Evolutionary conservation across 2,329 filamentous ascomycete species (phyloP).

Genomic region (Claviceps humidiphila): DNA sequence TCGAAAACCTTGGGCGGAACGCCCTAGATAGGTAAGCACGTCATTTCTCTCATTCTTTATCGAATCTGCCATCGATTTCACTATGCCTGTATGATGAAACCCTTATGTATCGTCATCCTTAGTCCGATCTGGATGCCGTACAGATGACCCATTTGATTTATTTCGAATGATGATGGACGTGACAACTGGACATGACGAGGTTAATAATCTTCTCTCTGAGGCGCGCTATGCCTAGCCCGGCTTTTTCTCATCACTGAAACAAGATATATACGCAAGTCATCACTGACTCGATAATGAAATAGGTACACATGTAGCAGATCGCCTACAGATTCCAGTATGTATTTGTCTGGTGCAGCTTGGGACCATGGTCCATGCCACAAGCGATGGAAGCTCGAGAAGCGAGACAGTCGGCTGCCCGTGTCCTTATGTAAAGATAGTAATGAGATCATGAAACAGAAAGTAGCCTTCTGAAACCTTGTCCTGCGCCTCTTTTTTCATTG

Average conservation of each 20-base stretch:
- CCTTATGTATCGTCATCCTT: constrained; percentile 89
- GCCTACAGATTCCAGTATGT: neutral
- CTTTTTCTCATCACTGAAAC: neutral
- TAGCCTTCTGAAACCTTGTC: neutral
- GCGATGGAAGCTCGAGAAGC: neutral
- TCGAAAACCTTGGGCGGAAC: neutral
- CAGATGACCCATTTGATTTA: constrained; percentile 19
- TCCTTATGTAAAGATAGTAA: neutral
- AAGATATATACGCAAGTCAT: neutral
- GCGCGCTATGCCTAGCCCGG: neutral
- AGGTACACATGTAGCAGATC: too few species aligned
- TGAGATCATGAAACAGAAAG: neutral
- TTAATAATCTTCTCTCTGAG: constrained; percentile 45
- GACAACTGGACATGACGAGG: constrained; percentile 31
- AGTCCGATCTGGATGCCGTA: constrained; percentile 48
- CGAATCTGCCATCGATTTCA: neutral
- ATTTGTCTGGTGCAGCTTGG: neutral
- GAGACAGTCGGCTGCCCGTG: neutral
- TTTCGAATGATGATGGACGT: constrained; percentile 17
- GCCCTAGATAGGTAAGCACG: constrained; percentile 9
- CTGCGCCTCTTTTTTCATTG: neutral
- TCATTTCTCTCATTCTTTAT: constrained; percentile 6
- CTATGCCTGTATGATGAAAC: constrained; percentile 59
- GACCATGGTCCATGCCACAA: too few species aligned
- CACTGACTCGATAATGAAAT: neutral